Conservation (phyloP, 495 filamentous ascomycete genomes). For the Penicillium salamii region DNA sequence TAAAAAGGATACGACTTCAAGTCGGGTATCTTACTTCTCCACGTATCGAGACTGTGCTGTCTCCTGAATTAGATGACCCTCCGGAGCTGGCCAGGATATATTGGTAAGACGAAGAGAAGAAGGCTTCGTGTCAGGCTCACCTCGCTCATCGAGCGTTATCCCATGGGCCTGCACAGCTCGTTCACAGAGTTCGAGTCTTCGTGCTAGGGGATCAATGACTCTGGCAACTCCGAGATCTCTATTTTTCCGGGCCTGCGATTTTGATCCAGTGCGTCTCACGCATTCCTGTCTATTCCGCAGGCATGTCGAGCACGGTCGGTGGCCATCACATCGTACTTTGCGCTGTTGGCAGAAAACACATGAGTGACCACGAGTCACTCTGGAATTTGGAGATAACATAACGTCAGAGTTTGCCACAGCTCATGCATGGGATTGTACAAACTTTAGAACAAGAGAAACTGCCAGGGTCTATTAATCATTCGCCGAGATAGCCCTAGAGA, state of each 20-base stretch:
- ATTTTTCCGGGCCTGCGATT: not conserved
- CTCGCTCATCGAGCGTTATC: not conserved
- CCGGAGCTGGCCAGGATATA: not conserved
- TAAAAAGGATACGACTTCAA: not conserved
- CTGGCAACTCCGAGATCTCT: not conserved
- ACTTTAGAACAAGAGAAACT: no score
- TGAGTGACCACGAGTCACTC: not conserved
- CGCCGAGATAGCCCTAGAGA: no score
- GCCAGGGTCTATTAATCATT: no score
- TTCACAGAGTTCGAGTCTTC: not conserved
- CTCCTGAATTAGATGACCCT: not conserved
- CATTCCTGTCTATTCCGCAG: not conserved
- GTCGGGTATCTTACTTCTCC: not conserved
- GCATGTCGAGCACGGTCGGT: not conserved
- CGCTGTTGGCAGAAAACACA: not conserved
- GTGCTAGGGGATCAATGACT: not conserved
- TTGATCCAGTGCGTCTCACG: not conserved
- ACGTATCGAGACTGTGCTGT: not conserved
- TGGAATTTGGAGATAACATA: not conserved
- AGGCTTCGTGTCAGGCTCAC: not conserved
- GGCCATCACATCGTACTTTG: slow-evolving; percentile 1
- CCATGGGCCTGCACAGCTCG: not conserved
- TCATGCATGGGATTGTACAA: not conserved
- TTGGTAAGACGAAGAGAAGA: not conserved
- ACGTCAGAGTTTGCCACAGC: not conserved